phyloP scores from a whole-genome alignment of 163 green algal species.

The Trebouxiophyceae sp. region DNA sequence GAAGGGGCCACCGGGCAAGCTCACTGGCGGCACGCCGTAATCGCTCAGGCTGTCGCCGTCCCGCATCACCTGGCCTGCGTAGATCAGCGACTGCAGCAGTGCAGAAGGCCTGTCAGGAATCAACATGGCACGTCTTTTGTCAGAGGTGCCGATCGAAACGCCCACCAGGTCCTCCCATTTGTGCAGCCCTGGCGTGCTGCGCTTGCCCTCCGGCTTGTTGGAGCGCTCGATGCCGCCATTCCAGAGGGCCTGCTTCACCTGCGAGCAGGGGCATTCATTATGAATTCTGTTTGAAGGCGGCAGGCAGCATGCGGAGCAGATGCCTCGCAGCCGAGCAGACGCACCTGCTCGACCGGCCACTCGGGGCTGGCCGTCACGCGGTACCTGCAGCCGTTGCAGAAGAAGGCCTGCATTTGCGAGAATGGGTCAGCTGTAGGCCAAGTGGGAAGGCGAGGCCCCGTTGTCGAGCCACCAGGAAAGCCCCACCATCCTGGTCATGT shows the following conservation, averaged over 20 bases:
- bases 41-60: conserved; percentile 51
- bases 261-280: not conserved
- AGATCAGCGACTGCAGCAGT: conserved; percentile 65
- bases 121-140: not conserved
- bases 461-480: not conserved
- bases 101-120: not conserved
- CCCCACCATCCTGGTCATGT: conserved; percentile 74
- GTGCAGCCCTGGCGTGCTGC: conserved; percentile 68
- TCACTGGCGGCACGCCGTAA: conserved; percentile 80
- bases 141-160: not conserved
- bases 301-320: too few species aligned
- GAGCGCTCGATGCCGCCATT: conserved; percentile 70
- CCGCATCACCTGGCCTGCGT: conserved; percentile 73
- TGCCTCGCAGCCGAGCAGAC: not conserved
- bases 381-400: conserved; percentile 86
- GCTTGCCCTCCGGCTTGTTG: conserved; percentile 62
- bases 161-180: conserved; percentile 72
- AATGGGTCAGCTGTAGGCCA: not conserved
- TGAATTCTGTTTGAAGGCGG: too few species aligned
- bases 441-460: not conserved
- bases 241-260: conserved; percentile 81
- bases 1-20: not conserved
- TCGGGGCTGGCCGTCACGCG: conserved; percentile 70
- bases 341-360: conserved; percentile 60
- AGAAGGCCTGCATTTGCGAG: conserved; percentile 61